Base-by-base conservation (phyloP, 2,329 filamentous ascomycete genomes). In the Exophiala calicioides region DNA sequence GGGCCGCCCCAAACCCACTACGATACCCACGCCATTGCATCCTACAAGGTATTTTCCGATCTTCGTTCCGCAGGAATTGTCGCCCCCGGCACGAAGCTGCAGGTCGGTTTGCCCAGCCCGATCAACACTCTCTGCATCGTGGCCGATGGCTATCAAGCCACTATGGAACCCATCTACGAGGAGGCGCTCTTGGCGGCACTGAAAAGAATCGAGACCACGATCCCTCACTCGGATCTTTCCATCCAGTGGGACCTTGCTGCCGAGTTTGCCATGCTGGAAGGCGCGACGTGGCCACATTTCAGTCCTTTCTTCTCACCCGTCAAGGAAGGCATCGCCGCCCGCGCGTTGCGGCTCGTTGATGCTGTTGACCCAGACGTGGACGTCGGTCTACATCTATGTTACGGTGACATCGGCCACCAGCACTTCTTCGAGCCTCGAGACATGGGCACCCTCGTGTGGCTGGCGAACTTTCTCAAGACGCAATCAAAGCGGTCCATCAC, bases 311-410 rank as follows among this genome's bases (percentile, higher is more conserved):
- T n/a, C n/a, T n/a, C n/a, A n/a, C n/a, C n/a, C n/a, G n/a, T n/a
- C n/a, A n/a, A n/a, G n/a, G n/a, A n/a, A 16, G 67, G 66, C 3
- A 56, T 71, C 12, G 52, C 68, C 6, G 57, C 64, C 4, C 60
- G 68, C 9, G 51, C 70, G 6, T 41, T 57, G 2, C 55, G 61
- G 2, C 51, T 71, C 44, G 59, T 62, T 5, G 52, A 55, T 5
- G 54, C 55, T 6, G 60, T 74, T 3, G 58, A 64, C 24, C 23
- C 57, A 4, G 62, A 65, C 49, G 67, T 74, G 1, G 63, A 71
- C 29, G 34, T 75, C 43, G 73, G 70, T 0, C 63, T 71, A 23
- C 73, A 76, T 55, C 62, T 76, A 15, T 76, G 74, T 59, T 76
- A 76, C 53, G 73, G 73, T 9, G 72, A 76, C 49, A 59, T 69